Evolutionary conservation across 2,329 filamentous ascomycete species (phyloP), one percentile per base, ranked within the genome.

Genomic region (Trematosphaeria pertusa): DNA sequence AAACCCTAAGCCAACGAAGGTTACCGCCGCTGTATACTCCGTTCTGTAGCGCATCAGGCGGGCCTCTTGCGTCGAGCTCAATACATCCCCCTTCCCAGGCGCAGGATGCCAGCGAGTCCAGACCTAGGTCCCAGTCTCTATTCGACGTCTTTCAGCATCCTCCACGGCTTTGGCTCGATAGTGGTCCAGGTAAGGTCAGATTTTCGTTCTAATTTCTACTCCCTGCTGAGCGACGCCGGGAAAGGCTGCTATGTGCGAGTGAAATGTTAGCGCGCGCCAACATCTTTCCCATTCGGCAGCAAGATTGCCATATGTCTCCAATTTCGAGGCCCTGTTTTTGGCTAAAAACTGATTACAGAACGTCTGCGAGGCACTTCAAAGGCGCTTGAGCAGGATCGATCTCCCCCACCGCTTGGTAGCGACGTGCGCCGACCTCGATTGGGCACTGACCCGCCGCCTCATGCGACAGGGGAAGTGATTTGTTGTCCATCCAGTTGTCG

Each of bases 401-500:
- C 52, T 45, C 48, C 51, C 33, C 58, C 46, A 40, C 48, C 47
- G 15, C 58, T 49, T 58, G 50, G 35, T 50, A 50, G 38, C 43
- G 48, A 50, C 50, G 36, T 54, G 46, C 43, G 43, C 37, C 50
- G 35, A 24, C 41, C 38, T 50, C 49, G 40, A 55, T 46, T 56
- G 40, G 52, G 50, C 41, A 54, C 52, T 54, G 53, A 49, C 43
- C 56, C 48, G 35, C 44, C 46, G 56, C 56, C 54, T 49, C 53
- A 48, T 57, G 46, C 50, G 44, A 36, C 52, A 59, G 54, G 51
- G 49, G 48, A 44, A 20, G 42, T 58, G 24, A 48, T 46, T 41
- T 64, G 61, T 46, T 67, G 65, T 59, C 41, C 52, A 39, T 49
- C 60, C 37, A 43, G 48, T 45, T 67, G 58, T 43, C 20, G 49